These are phyloP conservation scores for Passalora sequoiae DNA, from an alignment of 2,329 filamentous ascomycete genomes.

Conservation along the genomic window DNA sequence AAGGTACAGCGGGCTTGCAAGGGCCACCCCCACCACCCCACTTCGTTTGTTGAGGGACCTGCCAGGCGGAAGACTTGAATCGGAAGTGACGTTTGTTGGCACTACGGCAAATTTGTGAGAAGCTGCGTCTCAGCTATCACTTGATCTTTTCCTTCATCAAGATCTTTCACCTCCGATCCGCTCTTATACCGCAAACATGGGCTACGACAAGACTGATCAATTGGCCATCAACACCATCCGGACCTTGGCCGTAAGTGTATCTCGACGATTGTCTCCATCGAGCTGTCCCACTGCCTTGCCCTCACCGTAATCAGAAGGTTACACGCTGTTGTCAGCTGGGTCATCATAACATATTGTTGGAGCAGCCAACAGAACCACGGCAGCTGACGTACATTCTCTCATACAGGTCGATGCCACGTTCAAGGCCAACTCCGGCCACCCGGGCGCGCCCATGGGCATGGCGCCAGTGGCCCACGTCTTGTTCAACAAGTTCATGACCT, in stretches of 20 bases:
- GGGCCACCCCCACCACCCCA: too few species aligned
- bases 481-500: slow-evolving; percentile 98
- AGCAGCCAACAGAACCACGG: slow-evolving; percentile 15
- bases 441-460: slow-evolving; percentile 96
- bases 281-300: background rate
- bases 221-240: slow-evolving; percentile 98
- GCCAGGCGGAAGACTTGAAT: too few species aligned
- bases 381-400: slow-evolving; percentile 7
- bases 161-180: too few species aligned
- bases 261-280: background rate
- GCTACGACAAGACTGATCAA: slow-evolving; percentile 80
- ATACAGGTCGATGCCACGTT: slow-evolving; percentile 91
- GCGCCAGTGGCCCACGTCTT: slow-evolving; percentile 94
- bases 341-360: slow-evolving; percentile 22
- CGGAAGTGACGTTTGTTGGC: too few species aligned
- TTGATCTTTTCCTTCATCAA: too few species aligned
- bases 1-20: too few species aligned
- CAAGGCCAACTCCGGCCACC: slow-evolving; percentile 95
- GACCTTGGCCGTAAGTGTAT: slow-evolving; percentile 75
- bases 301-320: slow-evolving; percentile 11
- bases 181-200: slow-evolving; percentile 58
- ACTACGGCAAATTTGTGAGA: too few species aligned
- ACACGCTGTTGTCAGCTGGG: too few species aligned
- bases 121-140: too few species aligned
- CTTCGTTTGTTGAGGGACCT: too few species aligned